phyloP scores from a whole-genome alignment of 2,329 filamentous ascomycete species.

The Trichoderma semiorbis region DNA sequence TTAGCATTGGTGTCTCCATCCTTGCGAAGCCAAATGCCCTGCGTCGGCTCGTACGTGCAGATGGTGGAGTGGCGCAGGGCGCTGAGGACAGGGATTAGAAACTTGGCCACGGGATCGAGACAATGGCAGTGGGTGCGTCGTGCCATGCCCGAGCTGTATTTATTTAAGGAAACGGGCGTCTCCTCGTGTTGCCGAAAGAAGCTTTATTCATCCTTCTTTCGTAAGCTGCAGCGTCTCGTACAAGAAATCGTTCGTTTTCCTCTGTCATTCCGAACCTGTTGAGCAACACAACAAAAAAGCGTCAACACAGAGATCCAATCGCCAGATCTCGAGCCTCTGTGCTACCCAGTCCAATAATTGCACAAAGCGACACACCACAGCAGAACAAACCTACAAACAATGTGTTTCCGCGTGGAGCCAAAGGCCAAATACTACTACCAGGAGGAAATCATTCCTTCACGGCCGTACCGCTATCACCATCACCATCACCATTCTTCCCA shows the following conservation, averaged over 20 bases:
- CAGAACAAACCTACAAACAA: not conserved
- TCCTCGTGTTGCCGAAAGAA: not conserved
- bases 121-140: not conserved
- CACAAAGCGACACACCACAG: not conserved
- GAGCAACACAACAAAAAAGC: not conserved
- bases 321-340: not conserved
- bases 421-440: slow-evolving; percentile 52
- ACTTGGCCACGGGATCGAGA: slow-evolving; percentile 14
- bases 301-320: not conserved
- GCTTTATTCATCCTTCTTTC: not conserved
- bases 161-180: slow-evolving; percentile 6
- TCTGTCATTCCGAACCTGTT: not conserved
- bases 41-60: slow-evolving; percentile 5
- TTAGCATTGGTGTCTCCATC: not conserved
- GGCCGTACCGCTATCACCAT: slow-evolving; percentile 36
- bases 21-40: not conserved
- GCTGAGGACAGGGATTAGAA: not conserved
- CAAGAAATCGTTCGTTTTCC: not conserved
- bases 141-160: not conserved
- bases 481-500: slow-evolving; percentile 26
- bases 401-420: slow-evolving; percentile 49
- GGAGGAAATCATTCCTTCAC: slow-evolving; percentile 50
- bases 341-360: not conserved
- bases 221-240: not conserved
- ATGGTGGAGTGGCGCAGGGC: slow-evolving; percentile 17